Conservation (phyloP, 2,329 filamentous ascomycete species). For the Beauveria caledonica region DNA sequence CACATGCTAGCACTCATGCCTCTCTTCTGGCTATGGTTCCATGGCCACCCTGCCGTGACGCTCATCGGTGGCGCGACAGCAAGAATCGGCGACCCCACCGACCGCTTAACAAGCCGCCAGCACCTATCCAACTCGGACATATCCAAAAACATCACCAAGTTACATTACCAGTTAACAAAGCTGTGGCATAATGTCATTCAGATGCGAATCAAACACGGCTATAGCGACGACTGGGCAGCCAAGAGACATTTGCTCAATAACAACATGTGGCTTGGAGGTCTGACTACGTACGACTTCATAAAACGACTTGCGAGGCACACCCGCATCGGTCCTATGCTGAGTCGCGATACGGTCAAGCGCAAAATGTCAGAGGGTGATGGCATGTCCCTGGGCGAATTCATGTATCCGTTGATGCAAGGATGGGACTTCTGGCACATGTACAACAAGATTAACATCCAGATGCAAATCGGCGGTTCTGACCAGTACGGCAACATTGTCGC, state of each 20-base stretch:
- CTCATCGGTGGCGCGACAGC: constrained; percentile 69
- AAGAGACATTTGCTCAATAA: constrained; percentile 70
- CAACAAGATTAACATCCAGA: constrained; percentile 54
- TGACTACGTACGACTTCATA: constrained; percentile 67
- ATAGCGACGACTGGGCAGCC: constrained; percentile 55
- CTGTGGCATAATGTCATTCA: constrained; percentile 67
- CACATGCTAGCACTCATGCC: constrained; percentile 77
- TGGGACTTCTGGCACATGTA: constrained; percentile 97
- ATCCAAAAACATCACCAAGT: constrained; percentile 56
- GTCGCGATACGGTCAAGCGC: constrained; percentile 78
- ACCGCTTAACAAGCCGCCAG: constrained; percentile 54
- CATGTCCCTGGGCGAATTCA: constrained; percentile 90
- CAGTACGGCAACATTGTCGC: constrained; percentile 95
- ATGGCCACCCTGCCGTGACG: constrained; percentile 61
- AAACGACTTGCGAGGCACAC: constrained; percentile 64
- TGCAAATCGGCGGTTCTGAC: constrained; percentile 92
- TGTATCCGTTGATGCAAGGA: constrained; percentile 85
- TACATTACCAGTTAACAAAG: constrained; percentile 61
- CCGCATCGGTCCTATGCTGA: constrained; percentile 78
- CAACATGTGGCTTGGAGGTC: constrained; percentile 68
- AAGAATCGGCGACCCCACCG: constrained; percentile 72
- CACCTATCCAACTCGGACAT: constrained; percentile 42
- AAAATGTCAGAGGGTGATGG: constrained; percentile 80
- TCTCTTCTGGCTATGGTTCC: constrained; percentile 73
- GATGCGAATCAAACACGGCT: constrained; percentile 58